Conservation (phyloP, 225 moss, liverwort and hornwort genomes). For the Ulota crispa region DNA sequence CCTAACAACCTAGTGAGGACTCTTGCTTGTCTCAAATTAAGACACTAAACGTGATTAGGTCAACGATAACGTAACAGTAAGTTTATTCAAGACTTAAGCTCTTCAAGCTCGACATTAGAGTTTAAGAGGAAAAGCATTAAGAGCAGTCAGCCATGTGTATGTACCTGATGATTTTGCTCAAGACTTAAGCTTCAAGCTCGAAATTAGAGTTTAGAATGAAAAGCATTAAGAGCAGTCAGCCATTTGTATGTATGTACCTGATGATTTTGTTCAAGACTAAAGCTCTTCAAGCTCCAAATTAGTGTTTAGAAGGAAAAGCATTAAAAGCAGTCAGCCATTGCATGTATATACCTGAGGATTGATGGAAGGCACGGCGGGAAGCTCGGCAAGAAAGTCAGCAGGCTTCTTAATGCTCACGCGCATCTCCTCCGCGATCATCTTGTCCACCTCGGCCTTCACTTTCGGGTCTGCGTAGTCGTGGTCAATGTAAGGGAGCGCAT, state of each 20-base stretch:
- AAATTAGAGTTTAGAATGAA: neutral
- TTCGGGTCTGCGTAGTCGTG: conserved; percentile 80
- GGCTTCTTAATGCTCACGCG: conserved; percentile 71
- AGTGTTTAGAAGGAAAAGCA: too few species aligned
- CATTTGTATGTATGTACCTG: conserved; percentile 48
- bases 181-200: neutral
- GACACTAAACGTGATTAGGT: neutral
- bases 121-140: neutral
- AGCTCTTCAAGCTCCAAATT: too few species aligned
- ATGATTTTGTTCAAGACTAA: too few species aligned
- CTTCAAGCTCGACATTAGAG: neutral
- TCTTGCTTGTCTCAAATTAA: neutral
- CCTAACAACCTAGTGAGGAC: neutral
- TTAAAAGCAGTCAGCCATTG: too few species aligned
- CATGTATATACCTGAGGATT: conserved; percentile 64
- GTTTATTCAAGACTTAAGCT: neutral
- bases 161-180: conserved; percentile 44
- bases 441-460: conserved; percentile 88
- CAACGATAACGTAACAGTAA: neutral
- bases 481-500: conserved; percentile 92
- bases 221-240: too few species aligned
- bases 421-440: conserved; percentile 91
- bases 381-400: conserved; percentile 77
- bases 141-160: too few species aligned
- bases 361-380: conserved; percentile 68